Evolutionary conservation across 331 rosid species (phyloP), one percentile per base, ranked within the genome.

Genomic region (Acacia pycnantha): DNA sequence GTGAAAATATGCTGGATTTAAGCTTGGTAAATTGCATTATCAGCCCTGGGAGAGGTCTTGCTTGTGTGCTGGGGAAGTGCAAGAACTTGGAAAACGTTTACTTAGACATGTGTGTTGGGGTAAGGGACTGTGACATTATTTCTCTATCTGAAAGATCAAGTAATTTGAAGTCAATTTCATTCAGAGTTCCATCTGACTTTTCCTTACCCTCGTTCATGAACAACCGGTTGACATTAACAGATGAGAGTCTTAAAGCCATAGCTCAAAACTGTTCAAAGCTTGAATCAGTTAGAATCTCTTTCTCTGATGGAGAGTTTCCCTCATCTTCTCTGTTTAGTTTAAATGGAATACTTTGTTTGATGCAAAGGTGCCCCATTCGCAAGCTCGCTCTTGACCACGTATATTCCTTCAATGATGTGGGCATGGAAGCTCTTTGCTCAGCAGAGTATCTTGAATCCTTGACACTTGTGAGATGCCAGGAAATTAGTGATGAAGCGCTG

Each of bases 41-140:
- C 69, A 90, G 97, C 84, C 94, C 97, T 0, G 98, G 97, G 61
- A 91, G 97, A 84, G 98, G 98, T 19, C 97, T 94, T 81, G 95
- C 97, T 81, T 94, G 98, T 66, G 93, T 94, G 43, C 65, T 94
- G 71, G 88, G 91, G 15, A 93, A 89, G 85, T 94, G 98, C 83
- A 89, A 86, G 86, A 94, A 89, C 84, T 82, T 94, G 89, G 88
- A 90, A 83, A 94, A 80, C 79, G 79, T 94, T 89, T 91, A 89
- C 85, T 88, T 94, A 40, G 98, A 94, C 82, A 93, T 89, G 95
- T 94, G 97, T 76, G 97, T 94, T 86, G 98, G 98, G 56, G 88
- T 93, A 22, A 87, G 93, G 82, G 95, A 94, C 88, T 82, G 46
- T 83, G 98, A 94, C 86, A 90, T 94, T 26, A 87, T 93, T 65